Percentiles rank a stretch among this genome's conserved stretches.
phyloP scores from a whole-genome alignment of 768 basidiomycete genomes.

The Nevesoporus exiguus region DNA sequence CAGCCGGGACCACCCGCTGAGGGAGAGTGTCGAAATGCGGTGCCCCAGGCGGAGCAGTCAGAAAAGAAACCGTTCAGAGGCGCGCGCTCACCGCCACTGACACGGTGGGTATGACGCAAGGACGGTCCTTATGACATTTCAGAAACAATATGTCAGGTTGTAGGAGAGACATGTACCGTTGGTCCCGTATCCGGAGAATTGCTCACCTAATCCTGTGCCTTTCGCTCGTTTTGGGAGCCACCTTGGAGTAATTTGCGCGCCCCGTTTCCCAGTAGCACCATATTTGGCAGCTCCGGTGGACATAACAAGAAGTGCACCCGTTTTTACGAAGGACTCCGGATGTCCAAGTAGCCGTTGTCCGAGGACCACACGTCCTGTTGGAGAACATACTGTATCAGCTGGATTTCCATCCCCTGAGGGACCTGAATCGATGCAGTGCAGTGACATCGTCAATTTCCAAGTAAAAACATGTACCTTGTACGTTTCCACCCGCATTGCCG shows the following conservation, averaged over 20 bases:
- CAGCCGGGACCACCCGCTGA: conserved; percentile 30
- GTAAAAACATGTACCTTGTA: conserved; percentile 17
- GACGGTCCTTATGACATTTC: conserved; percentile 5
- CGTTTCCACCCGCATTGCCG: conserved; percentile 18
- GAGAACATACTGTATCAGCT: conserved; percentile 4
- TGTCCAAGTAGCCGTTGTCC: conserved; percentile 20
- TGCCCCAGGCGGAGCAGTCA: conserved; percentile 31
- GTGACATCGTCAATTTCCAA: conserved; percentile 15
- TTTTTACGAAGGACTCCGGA: conserved; percentile 9
- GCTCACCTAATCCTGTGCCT: conserved; percentile 26
- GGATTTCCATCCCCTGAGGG: conserved; percentile 4
- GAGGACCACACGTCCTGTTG: conserved; percentile 6
- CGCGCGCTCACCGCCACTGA: conserved; percentile 33
- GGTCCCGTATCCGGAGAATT: conserved; percentile 21
- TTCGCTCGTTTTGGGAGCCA: background rate
- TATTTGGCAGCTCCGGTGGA: conserved; percentile 1
- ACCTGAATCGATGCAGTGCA: conserved; percentile 18
- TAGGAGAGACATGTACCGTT: conserved; percentile 6
- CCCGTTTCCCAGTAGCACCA: background rate
- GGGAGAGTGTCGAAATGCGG: conserved; percentile 26
- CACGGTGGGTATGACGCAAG: conserved; percentile 26
- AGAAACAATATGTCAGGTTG: conserved; percentile 9
- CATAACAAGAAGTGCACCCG: background rate
- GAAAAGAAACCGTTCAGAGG: conserved; percentile 17
- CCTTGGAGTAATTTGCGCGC: background rate